These are phyloP conservation scores for Daldinia sp. DNA, from an alignment of 2,329 filamentous ascomycete genomes.

Conservation along the genomic window DNA sequence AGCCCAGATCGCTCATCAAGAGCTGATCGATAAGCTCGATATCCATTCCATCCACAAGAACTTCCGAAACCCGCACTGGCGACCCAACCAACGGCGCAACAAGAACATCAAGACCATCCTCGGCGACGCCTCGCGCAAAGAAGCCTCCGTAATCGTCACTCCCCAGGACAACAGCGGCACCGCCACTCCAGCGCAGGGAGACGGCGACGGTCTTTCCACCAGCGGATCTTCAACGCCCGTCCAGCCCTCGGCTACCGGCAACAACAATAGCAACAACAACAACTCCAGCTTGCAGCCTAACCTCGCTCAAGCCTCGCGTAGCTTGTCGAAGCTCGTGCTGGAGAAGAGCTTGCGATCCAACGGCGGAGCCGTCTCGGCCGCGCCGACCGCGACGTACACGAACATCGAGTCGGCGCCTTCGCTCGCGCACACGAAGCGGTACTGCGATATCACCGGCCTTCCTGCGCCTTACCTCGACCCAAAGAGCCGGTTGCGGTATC, in stretches of 20 bases:
- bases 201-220: constrained; percentile 65
- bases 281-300: constrained; percentile 67
- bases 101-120: constrained; percentile 99
- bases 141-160: constrained; percentile 87
- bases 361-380: constrained; percentile 58
- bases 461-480: constrained; percentile 94
- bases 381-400: constrained; percentile 87
- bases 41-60: constrained; percentile 86
- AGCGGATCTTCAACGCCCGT: constrained; percentile 70
- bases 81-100: constrained; percentile 93
- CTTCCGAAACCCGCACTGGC: constrained; percentile 93
- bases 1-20: constrained; percentile 82
- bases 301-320: constrained; percentile 89
- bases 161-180: constrained; percentile 82
- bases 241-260: constrained; percentile 45
- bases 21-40: constrained; percentile 90
- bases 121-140: constrained; percentile 86
- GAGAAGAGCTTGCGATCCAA: constrained; percentile 77
- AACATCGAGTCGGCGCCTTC: constrained; percentile 97
- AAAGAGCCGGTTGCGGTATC: constrained; percentile 92
- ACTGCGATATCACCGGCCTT: constrained; percentile 95
- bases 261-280: constrained; percentile 45
- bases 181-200: constrained; percentile 71
- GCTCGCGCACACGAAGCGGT: constrained; percentile 84
- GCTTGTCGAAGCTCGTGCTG: constrained; percentile 86